A percentile compares a stretch with the other conserved stretches of the same genome.
Evolutionary conservation across 139 green algal species (phyloP).

Genomic region (Auxenochlorella protothecoides): DNA sequence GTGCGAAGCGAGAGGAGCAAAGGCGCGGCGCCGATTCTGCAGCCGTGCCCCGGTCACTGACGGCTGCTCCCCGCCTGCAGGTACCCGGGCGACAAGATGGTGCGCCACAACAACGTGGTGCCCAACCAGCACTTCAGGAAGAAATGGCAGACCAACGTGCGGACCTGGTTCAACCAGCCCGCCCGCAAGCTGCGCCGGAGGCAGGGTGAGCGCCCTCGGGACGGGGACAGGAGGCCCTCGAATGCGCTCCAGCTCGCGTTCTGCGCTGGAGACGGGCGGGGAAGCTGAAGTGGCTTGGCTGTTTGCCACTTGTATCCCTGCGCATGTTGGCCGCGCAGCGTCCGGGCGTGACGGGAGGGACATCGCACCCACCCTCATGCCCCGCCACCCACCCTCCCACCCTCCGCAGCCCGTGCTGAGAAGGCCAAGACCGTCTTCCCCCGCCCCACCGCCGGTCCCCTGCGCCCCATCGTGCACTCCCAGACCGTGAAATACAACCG

Average conservation of each 20-base stretch:
- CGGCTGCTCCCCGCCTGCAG: background rate
- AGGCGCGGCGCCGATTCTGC: background rate
- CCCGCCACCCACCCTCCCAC: too few relatives aligned
- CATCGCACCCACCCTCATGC: too few relatives aligned
- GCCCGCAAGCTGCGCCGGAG: slow-evolving; percentile 81
- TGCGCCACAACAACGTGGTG: slow-evolving; percentile 82
- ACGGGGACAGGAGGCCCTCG: background rate
- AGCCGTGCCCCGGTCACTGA: background rate
- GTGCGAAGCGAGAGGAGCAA: too few relatives aligned
- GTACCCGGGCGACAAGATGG: slow-evolving; percentile 37
- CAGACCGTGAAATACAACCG: slow-evolving; percentile 94
- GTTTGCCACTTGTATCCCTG: too few relatives aligned
- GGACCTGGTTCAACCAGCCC: slow-evolving; percentile 99
- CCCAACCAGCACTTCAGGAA: slow-evolving; percentile 93
- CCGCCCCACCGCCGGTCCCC: slow-evolving; percentile 69
- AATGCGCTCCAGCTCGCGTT: too few relatives aligned
- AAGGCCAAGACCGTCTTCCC: slow-evolving; percentile 92
- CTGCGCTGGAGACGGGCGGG: too few relatives aligned
- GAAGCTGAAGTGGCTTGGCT: too few relatives aligned
- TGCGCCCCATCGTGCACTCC: slow-evolving; percentile 81
- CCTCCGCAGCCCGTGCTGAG: slow-evolving; percentile 63
- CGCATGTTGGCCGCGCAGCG: too few relatives aligned
- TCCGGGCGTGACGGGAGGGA: too few relatives aligned
- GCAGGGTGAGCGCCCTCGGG: slow-evolving; percentile 42
- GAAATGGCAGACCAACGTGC: slow-evolving; percentile 60